Conservation (phyloP, 2,329 filamentous ascomycete genomes). For the Apiospora saccharicola region DNA sequence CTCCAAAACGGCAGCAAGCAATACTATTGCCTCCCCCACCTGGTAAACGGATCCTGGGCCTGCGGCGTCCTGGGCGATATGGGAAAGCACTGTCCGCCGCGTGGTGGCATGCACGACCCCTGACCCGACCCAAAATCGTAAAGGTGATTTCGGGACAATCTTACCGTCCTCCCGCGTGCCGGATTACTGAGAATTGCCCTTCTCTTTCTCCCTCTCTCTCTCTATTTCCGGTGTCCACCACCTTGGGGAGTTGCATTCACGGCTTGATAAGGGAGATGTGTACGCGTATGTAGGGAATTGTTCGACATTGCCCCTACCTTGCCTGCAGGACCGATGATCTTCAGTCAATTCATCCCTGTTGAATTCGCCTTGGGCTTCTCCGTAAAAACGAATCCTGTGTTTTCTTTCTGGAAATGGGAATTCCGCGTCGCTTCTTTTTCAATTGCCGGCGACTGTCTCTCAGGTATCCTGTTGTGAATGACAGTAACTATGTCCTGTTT, state of each 20-base stretch:
- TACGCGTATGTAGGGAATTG: too few relatives aligned
- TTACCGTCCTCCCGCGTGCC: background rate
- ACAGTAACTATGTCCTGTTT: background rate
- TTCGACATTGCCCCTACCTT: background rate
- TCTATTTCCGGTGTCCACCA: background rate
- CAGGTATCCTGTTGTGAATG: background rate
- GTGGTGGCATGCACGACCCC: background rate
- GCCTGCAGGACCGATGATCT: background rate
- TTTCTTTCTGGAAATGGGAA: background rate
- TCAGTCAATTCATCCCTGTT: background rate
- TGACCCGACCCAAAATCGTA: background rate
- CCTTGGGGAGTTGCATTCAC: background rate
- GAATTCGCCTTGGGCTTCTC: background rate
- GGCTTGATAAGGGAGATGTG: background rate
- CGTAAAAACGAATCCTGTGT: background rate
- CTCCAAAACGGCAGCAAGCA: background rate
- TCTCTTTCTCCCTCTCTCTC: too few relatives aligned
- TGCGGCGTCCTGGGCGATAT: background rate
- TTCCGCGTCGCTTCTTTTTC: background rate
- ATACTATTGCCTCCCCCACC: background rate
- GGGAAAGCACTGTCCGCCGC: conserved; percentile 12
- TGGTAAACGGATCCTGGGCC: background rate
- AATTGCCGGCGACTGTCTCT: background rate
- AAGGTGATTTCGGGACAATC: background rate
- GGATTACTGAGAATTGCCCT: background rate